Evolutionary conservation across 208 protist genomes (phyloP), one percentile per base, ranked within the genome.

Genomic region (Angomonas deanei): DNA sequence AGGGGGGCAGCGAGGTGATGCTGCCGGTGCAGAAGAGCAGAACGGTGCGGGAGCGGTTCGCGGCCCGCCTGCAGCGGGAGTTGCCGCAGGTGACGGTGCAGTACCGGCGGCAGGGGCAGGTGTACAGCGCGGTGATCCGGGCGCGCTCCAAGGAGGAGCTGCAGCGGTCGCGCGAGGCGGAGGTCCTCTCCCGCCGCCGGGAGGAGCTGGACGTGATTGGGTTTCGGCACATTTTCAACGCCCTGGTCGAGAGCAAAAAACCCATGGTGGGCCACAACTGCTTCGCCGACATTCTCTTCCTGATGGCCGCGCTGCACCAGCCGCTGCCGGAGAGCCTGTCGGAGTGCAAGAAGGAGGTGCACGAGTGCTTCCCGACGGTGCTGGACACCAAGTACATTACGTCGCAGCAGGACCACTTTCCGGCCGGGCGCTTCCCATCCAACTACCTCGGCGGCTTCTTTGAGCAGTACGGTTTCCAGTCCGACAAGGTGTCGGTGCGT

Each of bases 181-280:
- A 72, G 27, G 53, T 55, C 27, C 55, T 64, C 31, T 27, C 52
- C 6, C 31, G 61, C 27, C 55, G 70, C 47, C 75, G 80, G 27
- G 66, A 73, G 38, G 11, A 70, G 60, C 48, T 79, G n/a, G 72
- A 85, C 67, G 70, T 76, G 64, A 46, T 91, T 13, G 84, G 84
- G 23, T 87, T 91, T 62, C 84, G 80, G 23, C 66, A 84, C 47
- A 70, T 91, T 13, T 93, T 84, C 53, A 58, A 70, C 17, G 80
- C 74, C 48, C 62, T 93, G 54, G 74, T 82, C 49, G 64, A 72
- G 53, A 81, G 73, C 63, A 17, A 50, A 60, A 91, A 91, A 54
- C 82, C 86, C 24, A 82, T 74, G 48, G 83, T 93, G 13, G 86
- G 83, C 42, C 86, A 93, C 70, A 90, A 93, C 68, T 90, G 78